Evolutionary conservation across 1,139 yeast genomes (phyloP).

Genomic region (Taiozyma sp.): DNA sequence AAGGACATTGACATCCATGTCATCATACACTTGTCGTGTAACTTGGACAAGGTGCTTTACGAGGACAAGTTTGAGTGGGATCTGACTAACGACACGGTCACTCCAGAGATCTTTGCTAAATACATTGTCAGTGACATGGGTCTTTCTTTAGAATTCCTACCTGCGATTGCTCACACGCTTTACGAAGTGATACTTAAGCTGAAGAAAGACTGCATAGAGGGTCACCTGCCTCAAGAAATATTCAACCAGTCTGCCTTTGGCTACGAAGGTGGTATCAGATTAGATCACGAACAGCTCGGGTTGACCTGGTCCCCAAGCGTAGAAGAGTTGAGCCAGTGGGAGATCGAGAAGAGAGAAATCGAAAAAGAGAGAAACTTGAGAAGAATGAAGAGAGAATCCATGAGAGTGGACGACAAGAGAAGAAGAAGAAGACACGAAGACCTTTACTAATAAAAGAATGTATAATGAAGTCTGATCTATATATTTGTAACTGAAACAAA

Average conservation of each 20-base stretch:
- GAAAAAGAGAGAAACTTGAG: slow-evolving; percentile 91
- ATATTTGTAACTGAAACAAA: too few relatives aligned
- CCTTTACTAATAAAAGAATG: slow-evolving; percentile 1
- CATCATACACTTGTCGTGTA: slow-evolving; percentile 75
- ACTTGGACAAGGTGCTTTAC: slow-evolving; percentile 74
- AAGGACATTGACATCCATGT: slow-evolving; percentile 67
- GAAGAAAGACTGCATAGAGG: slow-evolving; percentile 82
- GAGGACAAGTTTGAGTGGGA: slow-evolving; percentile 98
- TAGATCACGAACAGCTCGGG: slow-evolving; percentile 54
- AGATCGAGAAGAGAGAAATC: slow-evolving; percentile 89
- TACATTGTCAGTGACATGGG: slow-evolving; percentile 84
- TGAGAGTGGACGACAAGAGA: slow-evolving; percentile 54
- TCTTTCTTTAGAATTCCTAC: slow-evolving; percentile 75
- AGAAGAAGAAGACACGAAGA: slow-evolving; percentile 54
- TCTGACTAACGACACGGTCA: slow-evolving; percentile 48
- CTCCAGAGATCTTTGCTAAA: slow-evolving; percentile 83
- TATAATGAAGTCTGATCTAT: background rate
- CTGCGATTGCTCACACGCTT: slow-evolving; percentile 84
- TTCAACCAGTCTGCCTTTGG: slow-evolving; percentile 56
- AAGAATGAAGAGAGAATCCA: slow-evolving; percentile 86
- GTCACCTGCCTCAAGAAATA: slow-evolving; percentile 54
- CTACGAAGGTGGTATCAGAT: slow-evolving; percentile 57
- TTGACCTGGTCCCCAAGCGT: slow-evolving; percentile 89
- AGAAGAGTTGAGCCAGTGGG: slow-evolving; percentile 84
- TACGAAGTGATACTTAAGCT: slow-evolving; percentile 74